Conservation (phyloP, 2,329 filamentous ascomycete genomes). For the Fusarium sp. region DNA sequence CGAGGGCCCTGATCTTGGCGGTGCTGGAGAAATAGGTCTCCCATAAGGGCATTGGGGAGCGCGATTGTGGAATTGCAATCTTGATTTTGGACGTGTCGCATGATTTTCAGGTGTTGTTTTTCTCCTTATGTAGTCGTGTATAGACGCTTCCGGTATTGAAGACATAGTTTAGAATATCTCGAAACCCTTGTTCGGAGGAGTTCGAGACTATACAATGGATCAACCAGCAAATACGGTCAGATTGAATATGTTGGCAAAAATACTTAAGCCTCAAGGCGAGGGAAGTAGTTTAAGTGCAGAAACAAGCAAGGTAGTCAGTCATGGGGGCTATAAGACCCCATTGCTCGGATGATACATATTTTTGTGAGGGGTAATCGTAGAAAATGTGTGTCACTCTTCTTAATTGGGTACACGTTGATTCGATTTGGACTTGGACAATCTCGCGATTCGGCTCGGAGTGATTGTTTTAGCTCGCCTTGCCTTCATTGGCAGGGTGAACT, state of each 20-base stretch:
- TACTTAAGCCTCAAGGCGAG: background rate
- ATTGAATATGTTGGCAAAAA: too few relatives aligned
- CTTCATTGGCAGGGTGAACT: fast-evolving
- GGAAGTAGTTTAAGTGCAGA: background rate
- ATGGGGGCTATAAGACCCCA: fast-evolving
- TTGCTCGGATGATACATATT: background rate
- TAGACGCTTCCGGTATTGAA: background rate
- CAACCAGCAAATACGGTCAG: too few relatives aligned
- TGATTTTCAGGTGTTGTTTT: background rate
- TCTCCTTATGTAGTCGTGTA: background rate
- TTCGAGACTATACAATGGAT: too few relatives aligned
- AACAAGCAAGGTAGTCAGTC: background rate
- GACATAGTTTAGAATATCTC: too few relatives aligned
- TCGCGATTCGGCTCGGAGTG: fast-evolving
- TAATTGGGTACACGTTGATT: background rate
- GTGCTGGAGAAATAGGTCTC: background rate
- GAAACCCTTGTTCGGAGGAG: too few relatives aligned
- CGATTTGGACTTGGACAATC: background rate
- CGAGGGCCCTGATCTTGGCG: fast-evolving
- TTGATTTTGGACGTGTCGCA: background rate
- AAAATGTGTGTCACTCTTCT: background rate
- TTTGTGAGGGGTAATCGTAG: fast-evolving
- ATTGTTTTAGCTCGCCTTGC: background rate
- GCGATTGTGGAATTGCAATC: fast-evolving
- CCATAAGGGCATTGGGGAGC: fast-evolving